Base-by-base conservation (phyloP, 768 basidiomycete species). In the Gloeopeniophorella convolvens region DNA sequence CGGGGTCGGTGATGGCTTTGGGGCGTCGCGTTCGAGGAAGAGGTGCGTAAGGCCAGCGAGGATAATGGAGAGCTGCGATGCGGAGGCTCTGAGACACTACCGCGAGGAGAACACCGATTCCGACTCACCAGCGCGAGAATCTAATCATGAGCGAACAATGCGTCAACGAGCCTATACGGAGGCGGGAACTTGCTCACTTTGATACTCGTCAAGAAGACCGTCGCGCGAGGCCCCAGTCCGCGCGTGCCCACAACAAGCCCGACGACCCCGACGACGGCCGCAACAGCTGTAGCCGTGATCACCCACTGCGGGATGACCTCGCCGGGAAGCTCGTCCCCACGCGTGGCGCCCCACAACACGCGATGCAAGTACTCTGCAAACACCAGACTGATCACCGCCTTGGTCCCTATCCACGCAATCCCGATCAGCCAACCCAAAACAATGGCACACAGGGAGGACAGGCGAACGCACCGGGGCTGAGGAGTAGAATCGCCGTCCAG, bases 361-460 rank as follows among this genome's bases (percentile, higher is more conserved):
- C 47, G 40, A 31, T 48, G 24, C 5, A 48, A 8, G 15, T 41
- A 48, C 13, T 48, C 47, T 7, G 47, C 47, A 20, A 48, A 41
- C 10, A 48, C 47, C n/a, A 48, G 39, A 24, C 47, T 48, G 28
- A 32, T 48, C 31, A 48, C 47, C 12, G 47, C 47, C 47, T 41
- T 48, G 11, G 47, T 48, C 20, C 47, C 39, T 48, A 18, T n/a
- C n/a, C n/a, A n/a, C n/a, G 3, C 41, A 42, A 16, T 28, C 41
- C 10, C 4, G 16, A 27, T 42, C 24, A 36, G 7, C 24, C 11
- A 6, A 39, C 12, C 10, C 11, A 23, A 33, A 20, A 32, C 21
- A 20, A 23, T 4, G 8, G 21, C 21, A 21, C 4, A 23, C 3
- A 33, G 23, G n/a, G 18, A 7, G 9, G 26, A 5, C 1, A 16